A percentile compares a stretch with the other conserved stretches of the same genome.
phyloP scores from a whole-genome alignment of 345 rosid species.

The Fremontodendron californicum region DNA sequence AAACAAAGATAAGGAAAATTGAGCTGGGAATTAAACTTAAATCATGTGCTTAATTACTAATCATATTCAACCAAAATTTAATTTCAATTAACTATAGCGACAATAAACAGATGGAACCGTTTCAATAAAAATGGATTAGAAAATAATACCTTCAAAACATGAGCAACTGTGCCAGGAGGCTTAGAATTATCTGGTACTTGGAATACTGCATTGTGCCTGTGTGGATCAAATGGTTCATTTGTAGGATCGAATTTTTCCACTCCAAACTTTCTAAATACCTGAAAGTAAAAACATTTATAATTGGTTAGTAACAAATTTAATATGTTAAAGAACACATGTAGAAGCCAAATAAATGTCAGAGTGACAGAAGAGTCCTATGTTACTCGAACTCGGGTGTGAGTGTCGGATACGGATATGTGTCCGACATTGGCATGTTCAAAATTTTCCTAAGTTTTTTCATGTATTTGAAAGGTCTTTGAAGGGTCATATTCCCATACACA shows the following conservation, averaged over 20 bases:
- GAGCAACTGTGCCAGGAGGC: slow-evolving; percentile 75
- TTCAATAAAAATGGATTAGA: neutral
- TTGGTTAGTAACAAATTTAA: neutral
- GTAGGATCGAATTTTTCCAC: slow-evolving; percentile 68
- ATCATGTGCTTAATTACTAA: neutral
- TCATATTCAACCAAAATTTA: neutral
- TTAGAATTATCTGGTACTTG: too few species aligned
- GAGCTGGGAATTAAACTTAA: neutral
- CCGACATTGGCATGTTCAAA: too few species aligned
- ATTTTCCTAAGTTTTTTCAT: too few species aligned
- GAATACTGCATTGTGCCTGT: slow-evolving; percentile 77
- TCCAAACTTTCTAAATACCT: slow-evolving; percentile 75
- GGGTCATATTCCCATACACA: too few species aligned
- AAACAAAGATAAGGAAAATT: neutral
- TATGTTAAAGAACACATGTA: neutral
- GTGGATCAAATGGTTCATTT: slow-evolving; percentile 85
- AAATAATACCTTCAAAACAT: slow-evolving; percentile 66
- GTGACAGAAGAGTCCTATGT: too few species aligned
- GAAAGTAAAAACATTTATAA: slow-evolving; percentile 14
- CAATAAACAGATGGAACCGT: neutral
- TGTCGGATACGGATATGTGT: too few species aligned
- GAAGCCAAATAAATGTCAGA: neutral
- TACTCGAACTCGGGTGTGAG: too few species aligned
- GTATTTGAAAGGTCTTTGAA: too few species aligned
- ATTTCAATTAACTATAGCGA: too few species aligned